Evolutionary conservation across 208 protist species (phyloP).

Genomic region (Leishmania gerbilli): DNA sequence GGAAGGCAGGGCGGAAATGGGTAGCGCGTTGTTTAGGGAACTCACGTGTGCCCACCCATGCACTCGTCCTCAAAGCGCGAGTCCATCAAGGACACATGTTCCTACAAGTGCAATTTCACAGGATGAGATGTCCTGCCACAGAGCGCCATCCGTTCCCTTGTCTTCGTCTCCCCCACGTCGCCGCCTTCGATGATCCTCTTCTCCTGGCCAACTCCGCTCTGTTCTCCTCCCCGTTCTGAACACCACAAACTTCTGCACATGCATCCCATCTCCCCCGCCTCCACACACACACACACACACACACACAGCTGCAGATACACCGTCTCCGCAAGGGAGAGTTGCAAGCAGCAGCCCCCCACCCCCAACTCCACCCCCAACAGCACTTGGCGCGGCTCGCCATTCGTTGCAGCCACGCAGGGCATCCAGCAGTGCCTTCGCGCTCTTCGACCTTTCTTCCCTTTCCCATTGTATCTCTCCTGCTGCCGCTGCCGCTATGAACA

Average conservation of each 20-base stretch:
- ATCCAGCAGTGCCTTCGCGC: neutral
- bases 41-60: neutral
- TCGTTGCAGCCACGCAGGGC: neutral
- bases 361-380: neutral
- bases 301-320: neutral
- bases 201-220: neutral
- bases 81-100: neutral
- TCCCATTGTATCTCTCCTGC: neutral
- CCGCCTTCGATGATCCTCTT: neutral
- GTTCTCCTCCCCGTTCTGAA: neutral
- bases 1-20: neutral
- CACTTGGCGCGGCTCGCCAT: neutral
- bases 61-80: neutral
- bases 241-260: neutral
- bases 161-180: neutral
- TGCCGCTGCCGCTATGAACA: constrained; percentile 23
- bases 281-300: neutral
- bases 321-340: neutral
- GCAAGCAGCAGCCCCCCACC: neutral
- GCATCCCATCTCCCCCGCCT: too few relatives aligned
- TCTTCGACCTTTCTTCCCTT: neutral
- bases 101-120: neutral
- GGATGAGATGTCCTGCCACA: neutral
- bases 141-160: too few relatives aligned
- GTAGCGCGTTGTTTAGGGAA: neutral